A percentile compares a stretch with the other conserved stretches of the same genome.
phyloP scores from a whole-genome alignment of 1,284 basidiomycete genomes.

The Filobasidium uniguttulatum region DNA sequence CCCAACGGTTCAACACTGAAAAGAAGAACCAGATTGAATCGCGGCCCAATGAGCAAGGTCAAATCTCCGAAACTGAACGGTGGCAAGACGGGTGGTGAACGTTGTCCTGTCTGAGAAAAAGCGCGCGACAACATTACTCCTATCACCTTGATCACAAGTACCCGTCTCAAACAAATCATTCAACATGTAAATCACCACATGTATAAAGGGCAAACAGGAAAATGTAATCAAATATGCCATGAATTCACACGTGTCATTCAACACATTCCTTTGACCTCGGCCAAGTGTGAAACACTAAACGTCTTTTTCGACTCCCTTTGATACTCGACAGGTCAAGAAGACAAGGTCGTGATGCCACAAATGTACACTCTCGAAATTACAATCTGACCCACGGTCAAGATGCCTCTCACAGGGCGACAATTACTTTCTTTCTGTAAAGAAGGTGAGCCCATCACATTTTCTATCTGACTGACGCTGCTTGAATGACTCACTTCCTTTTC shows the following conservation, averaged over 20 bases:
- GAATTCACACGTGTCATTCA: neutral
- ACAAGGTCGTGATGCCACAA: too few species aligned
- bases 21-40: conserved; percentile 4
- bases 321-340: too few species aligned
- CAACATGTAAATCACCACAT: too few species aligned
- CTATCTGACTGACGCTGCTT: neutral
- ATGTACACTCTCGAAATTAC: too few species aligned
- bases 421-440: conserved; percentile 12
- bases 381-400: neutral
- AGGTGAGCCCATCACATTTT: neutral
- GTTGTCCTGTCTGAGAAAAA: neutral
- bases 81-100: conserved; percentile 1
- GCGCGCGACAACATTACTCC: too few species aligned
- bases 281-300: too few species aligned
- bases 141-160: too few species aligned
- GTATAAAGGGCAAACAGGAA: neutral
- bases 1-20: conserved; percentile 30
- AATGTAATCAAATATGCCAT: neutral
- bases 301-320: neutral
- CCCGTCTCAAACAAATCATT: too few species aligned
- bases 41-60: neutral
- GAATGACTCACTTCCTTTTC: neutral
- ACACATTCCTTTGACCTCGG: too few species aligned
- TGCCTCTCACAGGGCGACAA: conserved; percentile 10
- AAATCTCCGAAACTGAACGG: neutral